Evolutionary conservation across 495 filamentous ascomycete species (phyloP).

Genomic region (Talaromyces liani): DNA sequence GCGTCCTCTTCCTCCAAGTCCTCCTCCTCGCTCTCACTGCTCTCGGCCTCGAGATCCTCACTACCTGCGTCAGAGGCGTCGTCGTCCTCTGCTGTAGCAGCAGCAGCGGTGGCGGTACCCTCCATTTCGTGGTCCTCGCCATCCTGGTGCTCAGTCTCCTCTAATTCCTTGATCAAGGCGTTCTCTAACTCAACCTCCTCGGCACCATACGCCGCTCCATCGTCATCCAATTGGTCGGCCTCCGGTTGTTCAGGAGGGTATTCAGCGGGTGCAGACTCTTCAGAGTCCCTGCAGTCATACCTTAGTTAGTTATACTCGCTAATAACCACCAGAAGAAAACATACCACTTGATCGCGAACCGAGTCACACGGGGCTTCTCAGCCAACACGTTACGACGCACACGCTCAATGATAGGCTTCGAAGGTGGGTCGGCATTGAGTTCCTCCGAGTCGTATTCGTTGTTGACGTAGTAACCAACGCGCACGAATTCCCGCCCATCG

Average conservation of each 20-base stretch:
- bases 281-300: slow-evolving; percentile 66
- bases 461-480: slow-evolving; percentile 98
- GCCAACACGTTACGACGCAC: slow-evolving; percentile 87
- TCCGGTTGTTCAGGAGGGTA: slow-evolving; percentile 97
- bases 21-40: slow-evolving; percentile 78
- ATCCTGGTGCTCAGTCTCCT: slow-evolving; percentile 42
- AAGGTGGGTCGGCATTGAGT: slow-evolving; percentile 76
- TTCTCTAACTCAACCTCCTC: slow-evolving; percentile 55
- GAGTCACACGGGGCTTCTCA: slow-evolving; percentile 93
- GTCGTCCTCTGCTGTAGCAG: slow-evolving; percentile 58
- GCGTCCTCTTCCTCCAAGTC: slow-evolving; percentile 69
- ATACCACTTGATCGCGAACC: slow-evolving; percentile 99
- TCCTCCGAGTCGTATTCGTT: slow-evolving; percentile 96
- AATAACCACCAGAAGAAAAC: slow-evolving; percentile 11
- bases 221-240: slow-evolving; percentile 78
- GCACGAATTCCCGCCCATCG: slow-evolving; percentile 92
- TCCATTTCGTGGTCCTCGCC: slow-evolving; percentile 78
- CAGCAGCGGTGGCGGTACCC: slow-evolving; percentile 57
- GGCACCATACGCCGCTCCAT: slow-evolving; percentile 76
- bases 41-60: slow-evolving; percentile 95
- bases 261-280: slow-evolving; percentile 90
- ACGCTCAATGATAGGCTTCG: slow-evolving; percentile 85
- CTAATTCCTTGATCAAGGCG: slow-evolving; percentile 49
- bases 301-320: not conserved
- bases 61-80: slow-evolving; percentile 79